Conservation (phyloP, 768 basidiomycete species). For the Boletus fagicola region DNA sequence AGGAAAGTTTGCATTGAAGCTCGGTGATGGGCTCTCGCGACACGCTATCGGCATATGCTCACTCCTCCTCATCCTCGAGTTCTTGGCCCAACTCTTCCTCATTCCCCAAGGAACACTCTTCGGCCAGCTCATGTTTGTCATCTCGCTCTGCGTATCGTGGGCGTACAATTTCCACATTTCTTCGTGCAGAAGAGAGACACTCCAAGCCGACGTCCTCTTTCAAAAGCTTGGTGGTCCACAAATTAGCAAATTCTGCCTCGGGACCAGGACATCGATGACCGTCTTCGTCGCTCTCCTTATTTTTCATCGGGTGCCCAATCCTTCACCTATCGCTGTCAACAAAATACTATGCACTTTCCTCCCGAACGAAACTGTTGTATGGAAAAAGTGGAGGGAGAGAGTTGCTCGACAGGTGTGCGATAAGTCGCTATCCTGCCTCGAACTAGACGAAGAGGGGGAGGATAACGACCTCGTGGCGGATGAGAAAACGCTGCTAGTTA, state of each 20-base stretch:
- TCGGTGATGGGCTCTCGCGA: not conserved
- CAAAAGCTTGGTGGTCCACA: slow-evolving; percentile 12
- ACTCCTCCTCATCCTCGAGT: slow-evolving; percentile 28
- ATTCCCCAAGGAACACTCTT: slow-evolving; percentile 33
- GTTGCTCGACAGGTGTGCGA: slow-evolving; percentile 14
- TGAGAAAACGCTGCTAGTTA: slow-evolving; percentile 7
- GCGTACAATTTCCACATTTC: slow-evolving; percentile 31
- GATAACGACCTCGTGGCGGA: not conserved
- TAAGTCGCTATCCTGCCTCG: slow-evolving; percentile 3
- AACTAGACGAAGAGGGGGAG: not conserved
- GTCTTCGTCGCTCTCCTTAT: slow-evolving; percentile 16
- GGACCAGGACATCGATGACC: slow-evolving; percentile 18
- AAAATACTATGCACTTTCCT: slow-evolving; percentile 16
- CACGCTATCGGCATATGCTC: slow-evolving; percentile 25
- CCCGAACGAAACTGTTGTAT: slow-evolving; percentile 25
- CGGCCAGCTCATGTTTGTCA: slow-evolving; percentile 36
- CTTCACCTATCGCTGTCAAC: not conserved
- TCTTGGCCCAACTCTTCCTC: slow-evolving; percentile 32
- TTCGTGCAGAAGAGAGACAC: slow-evolving; percentile 25
- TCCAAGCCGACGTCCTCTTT: slow-evolving; percentile 25
- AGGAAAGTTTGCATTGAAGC: slow-evolving; percentile 23
- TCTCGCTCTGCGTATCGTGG: slow-evolving; percentile 35
- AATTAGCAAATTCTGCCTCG: slow-evolving; percentile 11
- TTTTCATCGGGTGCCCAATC: slow-evolving; percentile 5
- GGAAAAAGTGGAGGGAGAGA: slow-evolving; percentile 22